Base-by-base conservation (phyloP, 2,329 filamentous ascomycete species). In the Phyllosticta citriasiana region DNA sequence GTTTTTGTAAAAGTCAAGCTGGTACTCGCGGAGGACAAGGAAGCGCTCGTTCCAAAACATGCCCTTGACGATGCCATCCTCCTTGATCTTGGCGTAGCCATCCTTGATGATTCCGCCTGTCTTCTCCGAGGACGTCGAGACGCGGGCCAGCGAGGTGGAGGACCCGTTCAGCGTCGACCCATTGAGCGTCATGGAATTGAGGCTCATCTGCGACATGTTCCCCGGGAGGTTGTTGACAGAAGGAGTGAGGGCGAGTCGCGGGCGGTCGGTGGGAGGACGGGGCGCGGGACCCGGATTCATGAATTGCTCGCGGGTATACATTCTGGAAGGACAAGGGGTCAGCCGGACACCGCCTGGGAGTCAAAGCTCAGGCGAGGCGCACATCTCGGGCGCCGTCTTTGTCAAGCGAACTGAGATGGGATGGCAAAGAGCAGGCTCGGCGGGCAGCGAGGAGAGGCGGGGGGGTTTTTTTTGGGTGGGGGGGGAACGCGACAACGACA, bases 231-330 rank as follows among this genome's bases (percentile, higher is more conserved):
- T 89, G 68, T 79, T 77, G 64, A 85, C 83, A 72, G 84, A 88
- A 64, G 87, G 91, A 52, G 88, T 91, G 63, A 95, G 82, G 69
- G 87, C 86, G 67, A 96, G 84, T 71, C 89, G 87, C 64, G 91
- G 89, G 69, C 89, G 85, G 71, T 94, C 89, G 63, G 83, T 87
- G 22, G 93, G 94, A 64, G 94, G 93, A 69, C 89, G 88, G 66
- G 94, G 94, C 67, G 94, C 93, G 68, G 94, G 93, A 66, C 94
- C 91, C 64, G 94, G 91, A 76, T 97, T 97, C 89, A 97, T 95
- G 79, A 97, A 97, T 69, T 86, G 83, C 65, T 83, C 81, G 63
- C 81, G 76, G 53, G 82, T 78, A 74, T 86, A 87, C 69, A 84
- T 80, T 66, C 82, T 84, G 71, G 65, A n/a, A 30, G 27, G 22